Conservation (phyloP, 176 grass and related monocot species). For the Raddia distichophylla region DNA sequence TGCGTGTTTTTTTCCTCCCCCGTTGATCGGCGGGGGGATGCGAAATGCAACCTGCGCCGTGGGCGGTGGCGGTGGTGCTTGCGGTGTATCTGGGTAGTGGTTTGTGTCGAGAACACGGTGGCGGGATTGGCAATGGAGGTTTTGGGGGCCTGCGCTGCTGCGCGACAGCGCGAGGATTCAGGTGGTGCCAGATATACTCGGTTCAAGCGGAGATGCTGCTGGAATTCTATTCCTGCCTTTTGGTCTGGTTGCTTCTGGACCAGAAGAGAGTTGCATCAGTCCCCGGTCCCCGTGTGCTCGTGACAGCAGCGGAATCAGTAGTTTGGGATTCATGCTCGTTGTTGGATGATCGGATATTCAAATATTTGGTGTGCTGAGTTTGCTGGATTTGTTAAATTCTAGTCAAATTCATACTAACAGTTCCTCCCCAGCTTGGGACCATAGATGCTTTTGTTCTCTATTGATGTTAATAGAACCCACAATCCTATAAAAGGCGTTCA, state of each 20-base stretch:
- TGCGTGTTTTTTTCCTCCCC: not conserved
- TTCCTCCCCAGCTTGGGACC: not conserved
- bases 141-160: not conserved
- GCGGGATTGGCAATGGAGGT: not conserved
- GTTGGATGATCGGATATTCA: not conserved
- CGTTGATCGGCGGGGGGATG: not conserved
- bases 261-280: not conserved
- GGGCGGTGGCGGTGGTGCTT: not conserved
- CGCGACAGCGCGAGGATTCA: too few species aligned
- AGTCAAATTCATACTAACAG: not conserved
- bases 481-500: not conserved
- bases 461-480: not conserved
- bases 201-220: constrained; percentile 9
- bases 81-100: not conserved
- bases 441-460: not conserved
- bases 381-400: not conserved
- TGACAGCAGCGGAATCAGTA: not conserved
- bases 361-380: not conserved
- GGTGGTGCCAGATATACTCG: constrained; percentile 7
- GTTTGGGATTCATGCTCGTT: not conserved
- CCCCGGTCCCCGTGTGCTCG: not conserved
- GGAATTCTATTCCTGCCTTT: constrained; percentile 35
- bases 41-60: not conserved
- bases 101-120: not conserved
- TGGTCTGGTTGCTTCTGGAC: not conserved